Evolutionary conservation across 331 rosid species (phyloP).

Genomic region (Quercus tomentella): DNA sequence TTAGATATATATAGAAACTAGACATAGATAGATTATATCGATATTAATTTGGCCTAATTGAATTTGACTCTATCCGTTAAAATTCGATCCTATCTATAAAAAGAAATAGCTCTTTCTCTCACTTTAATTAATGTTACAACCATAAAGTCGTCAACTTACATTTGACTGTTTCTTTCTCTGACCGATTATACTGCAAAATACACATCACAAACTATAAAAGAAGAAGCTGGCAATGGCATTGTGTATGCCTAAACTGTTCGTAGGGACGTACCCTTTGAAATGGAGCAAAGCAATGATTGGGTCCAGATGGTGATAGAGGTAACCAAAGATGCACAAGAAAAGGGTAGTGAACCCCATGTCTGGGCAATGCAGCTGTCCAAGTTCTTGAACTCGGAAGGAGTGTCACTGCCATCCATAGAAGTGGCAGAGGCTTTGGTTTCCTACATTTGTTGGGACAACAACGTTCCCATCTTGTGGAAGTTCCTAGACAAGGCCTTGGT

Average conservation of each 20-base stretch:
- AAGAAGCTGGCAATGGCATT: not conserved
- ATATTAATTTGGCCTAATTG: too few relatives aligned
- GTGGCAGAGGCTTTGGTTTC: slow-evolving; percentile 72
- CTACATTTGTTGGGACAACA: slow-evolving; percentile 90
- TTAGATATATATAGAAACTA: too few relatives aligned
- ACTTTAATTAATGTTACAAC: not conserved
- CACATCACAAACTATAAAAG: not conserved
- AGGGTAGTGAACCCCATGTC: slow-evolving; percentile 72
- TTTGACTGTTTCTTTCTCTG: not conserved
- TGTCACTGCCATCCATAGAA: slow-evolving; percentile 65
- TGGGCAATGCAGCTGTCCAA: slow-evolving; percentile 86
- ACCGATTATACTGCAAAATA: not conserved
- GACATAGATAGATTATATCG: too few relatives aligned
- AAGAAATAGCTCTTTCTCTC: too few relatives aligned
- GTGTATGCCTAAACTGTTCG: too few relatives aligned
- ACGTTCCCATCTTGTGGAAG: slow-evolving; percentile 90
- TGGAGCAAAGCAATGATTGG: too few relatives aligned
- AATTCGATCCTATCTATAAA: too few relatives aligned
- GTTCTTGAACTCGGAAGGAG: slow-evolving; percentile 65
- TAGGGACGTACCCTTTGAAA: too few relatives aligned
- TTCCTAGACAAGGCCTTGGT: slow-evolving; percentile 80
- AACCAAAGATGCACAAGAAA: slow-evolving; percentile 76
- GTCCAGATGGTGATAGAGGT: slow-evolving; percentile 49
- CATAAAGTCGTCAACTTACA: too few relatives aligned
- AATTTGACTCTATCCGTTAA: too few relatives aligned